Percentiles rank a stretch among this genome's conserved stretches.
Evolutionary conservation across 257 asterid genomes (phyloP).

Genomic region (Eustoma russellianum): DNA sequence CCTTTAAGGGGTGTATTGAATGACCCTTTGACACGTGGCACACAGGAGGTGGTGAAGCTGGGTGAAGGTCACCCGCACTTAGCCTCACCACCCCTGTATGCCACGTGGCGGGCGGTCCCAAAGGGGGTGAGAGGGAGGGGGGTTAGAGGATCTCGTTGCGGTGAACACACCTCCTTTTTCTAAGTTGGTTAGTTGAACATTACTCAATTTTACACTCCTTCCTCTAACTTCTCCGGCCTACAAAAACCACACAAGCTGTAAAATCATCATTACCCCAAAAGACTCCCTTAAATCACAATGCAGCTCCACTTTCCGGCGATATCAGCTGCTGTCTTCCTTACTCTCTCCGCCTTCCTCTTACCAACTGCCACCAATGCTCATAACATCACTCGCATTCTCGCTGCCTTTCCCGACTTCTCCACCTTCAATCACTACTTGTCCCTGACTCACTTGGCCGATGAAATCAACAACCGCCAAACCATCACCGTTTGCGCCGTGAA

Average conservation of each 20-base stretch:
- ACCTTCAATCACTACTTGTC: slow-evolving; percentile 54
- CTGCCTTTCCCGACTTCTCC: slow-evolving; percentile 35
- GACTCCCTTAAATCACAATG: slow-evolving; percentile 24
- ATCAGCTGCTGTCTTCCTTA: slow-evolving; percentile 17
- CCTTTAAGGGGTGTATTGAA: too few relatives aligned
- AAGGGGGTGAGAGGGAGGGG: too few relatives aligned
- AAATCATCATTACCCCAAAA: not conserved
- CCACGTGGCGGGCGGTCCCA: too few relatives aligned
- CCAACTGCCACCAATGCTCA: slow-evolving; percentile 34
- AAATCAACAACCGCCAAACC: slow-evolving; percentile 48
- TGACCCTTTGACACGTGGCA: too few relatives aligned
- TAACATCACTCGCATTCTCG: slow-evolving; percentile 54
- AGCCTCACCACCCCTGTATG: too few relatives aligned
- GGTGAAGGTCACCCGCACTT: too few relatives aligned
- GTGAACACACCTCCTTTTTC: too few relatives aligned
- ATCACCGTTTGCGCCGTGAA: slow-evolving; percentile 61
- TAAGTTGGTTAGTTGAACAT: too few relatives aligned
- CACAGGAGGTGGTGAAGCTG: too few relatives aligned
- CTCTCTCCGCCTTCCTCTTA: slow-evolving; percentile 14
- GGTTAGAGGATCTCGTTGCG: too few relatives aligned
- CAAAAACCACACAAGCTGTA: not conserved
- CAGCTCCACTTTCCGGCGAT: slow-evolving; percentile 22
- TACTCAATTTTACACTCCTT: not conserved
- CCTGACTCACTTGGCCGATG: slow-evolving; percentile 49
- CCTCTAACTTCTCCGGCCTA: slow-evolving; percentile 1